Conservation (phyloP, 148 eudicot species). For the Silene conica region DNA sequence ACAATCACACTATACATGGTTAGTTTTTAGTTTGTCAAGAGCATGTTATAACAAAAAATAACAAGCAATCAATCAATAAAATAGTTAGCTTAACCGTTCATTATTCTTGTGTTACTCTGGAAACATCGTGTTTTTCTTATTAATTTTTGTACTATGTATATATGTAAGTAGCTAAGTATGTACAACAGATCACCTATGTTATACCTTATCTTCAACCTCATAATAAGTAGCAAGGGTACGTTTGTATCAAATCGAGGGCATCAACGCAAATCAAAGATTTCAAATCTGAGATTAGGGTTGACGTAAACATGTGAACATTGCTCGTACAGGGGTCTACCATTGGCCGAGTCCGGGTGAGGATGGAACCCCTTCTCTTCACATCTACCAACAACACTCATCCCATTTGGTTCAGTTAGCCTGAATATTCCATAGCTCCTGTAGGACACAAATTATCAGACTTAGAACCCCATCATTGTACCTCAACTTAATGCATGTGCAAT, state of each 20-base stretch:
- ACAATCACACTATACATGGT: too few relatives aligned
- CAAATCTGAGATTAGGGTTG: conserved; percentile 61
- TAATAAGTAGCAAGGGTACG: conserved; percentile 1
- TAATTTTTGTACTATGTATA: not conserved
- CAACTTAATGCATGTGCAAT: too few relatives aligned
- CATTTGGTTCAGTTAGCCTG: conserved; percentile 52
- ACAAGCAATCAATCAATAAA: too few relatives aligned
- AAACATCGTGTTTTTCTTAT: not conserved
- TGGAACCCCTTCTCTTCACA: conserved; percentile 65
- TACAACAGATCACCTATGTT: not conserved
- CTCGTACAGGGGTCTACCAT: conserved; percentile 59
- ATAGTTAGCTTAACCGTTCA: not conserved
- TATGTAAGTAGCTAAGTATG: not conserved
- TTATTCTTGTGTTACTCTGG: not conserved
- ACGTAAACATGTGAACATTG: conserved; percentile 59
- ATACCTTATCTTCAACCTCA: not conserved
- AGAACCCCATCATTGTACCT: not conserved
- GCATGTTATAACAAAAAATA: too few relatives aligned
- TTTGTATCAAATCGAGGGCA: not conserved
- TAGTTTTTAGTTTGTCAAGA: too few relatives aligned
- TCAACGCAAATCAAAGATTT: conserved; percentile 60
- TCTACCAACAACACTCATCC: conserved; percentile 48
- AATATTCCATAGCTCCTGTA: conserved; percentile 61
- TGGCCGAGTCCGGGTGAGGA: conserved; percentile 43
- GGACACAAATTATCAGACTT: conserved; percentile 18